Evolutionary conservation across 768 basidiomycete genomes (phyloP), one percentile per base, ranked within the genome.

Genomic region (Phanerochaete sordida): DNA sequence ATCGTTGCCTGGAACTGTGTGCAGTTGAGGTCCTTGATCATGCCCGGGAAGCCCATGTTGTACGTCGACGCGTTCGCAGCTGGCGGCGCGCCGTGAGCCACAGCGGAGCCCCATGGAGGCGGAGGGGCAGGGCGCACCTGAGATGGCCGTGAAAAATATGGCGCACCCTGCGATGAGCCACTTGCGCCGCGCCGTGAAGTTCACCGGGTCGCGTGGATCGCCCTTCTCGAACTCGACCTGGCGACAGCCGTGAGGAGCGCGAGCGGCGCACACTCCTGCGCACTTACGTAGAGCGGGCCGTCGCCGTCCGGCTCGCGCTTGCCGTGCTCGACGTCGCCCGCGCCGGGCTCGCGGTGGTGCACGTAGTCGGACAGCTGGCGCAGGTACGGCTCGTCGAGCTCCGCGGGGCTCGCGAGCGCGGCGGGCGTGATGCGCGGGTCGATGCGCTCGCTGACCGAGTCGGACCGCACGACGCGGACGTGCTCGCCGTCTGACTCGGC

Each of bases 21-120:
- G 30, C 68, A 70, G 35, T 73, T 65, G 33, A 81, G 70, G 57
- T 77, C 76, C 16, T 58, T 46, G 16, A 72, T 80, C 87, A 90
- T 88, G 0, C 83, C 80, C 3, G 74, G 65, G 60, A 80, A 74
- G 1, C 88, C 88, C 66, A 84, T 68, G 26, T 78, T 81, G 66
- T 83, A 88, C 0, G 83, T 75, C 3, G 81, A 75, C 3, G 77
- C 76, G 3, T 79, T 74, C 0, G 80, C 77, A 35, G 84, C 87
- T 84, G 62, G 11, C 43, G 35, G 15, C 30, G 52, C n/a, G 46
- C 15, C 49, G 46, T 49, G 35, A 23, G 58, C 13, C 43, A n/a
- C n/a, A n/a, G n/a, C n/a, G n/a, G n/a, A n/a, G 5, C 50, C 26
- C 24, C 19, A 31, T 6, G 11, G 15, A 16, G 11, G 57, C 16